Conservation (phyloP, 305 asterid species). For the Solanum chacoense region DNA sequence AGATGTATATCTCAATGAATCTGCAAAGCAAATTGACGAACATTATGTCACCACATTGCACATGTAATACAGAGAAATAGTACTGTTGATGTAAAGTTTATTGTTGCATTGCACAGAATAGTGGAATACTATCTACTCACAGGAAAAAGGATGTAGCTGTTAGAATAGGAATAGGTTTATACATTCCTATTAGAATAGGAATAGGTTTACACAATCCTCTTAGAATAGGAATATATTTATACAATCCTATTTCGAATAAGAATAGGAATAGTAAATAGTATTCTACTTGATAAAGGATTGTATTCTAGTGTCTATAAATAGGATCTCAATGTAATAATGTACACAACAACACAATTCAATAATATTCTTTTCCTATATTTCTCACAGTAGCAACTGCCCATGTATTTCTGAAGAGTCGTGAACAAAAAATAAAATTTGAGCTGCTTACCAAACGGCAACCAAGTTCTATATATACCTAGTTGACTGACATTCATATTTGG, state of each 20-base stretch:
- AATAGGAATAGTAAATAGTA: too few relatives aligned
- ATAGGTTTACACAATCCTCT: too few relatives aligned
- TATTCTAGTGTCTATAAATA: too few relatives aligned
- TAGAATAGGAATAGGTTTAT: too few relatives aligned
- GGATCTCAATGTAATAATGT: too few relatives aligned
- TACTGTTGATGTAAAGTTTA: background rate
- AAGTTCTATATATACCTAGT: background rate
- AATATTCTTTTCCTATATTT: too few relatives aligned
- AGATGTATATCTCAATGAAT: constrained; percentile 92
- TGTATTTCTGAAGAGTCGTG: background rate
- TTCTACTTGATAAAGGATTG: too few relatives aligned
- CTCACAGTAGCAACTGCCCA: background rate
- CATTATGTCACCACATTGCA: background rate
- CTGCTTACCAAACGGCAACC: background rate
- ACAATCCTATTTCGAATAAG: too few relatives aligned
- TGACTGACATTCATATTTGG: background rate
- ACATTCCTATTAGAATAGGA: too few relatives aligned
- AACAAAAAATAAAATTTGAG: background rate
- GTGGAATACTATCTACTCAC: background rate
- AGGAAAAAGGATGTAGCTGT: background rate
- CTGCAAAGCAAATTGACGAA: constrained; percentile 40
- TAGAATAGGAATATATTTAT: too few relatives aligned
- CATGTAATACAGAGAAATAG: background rate
- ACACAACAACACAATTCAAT: too few relatives aligned
- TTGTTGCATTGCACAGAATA: background rate